phyloP scores from a whole-genome alignment of 257 asterid genomes.

The Rauvolfia tetraphylla region DNA sequence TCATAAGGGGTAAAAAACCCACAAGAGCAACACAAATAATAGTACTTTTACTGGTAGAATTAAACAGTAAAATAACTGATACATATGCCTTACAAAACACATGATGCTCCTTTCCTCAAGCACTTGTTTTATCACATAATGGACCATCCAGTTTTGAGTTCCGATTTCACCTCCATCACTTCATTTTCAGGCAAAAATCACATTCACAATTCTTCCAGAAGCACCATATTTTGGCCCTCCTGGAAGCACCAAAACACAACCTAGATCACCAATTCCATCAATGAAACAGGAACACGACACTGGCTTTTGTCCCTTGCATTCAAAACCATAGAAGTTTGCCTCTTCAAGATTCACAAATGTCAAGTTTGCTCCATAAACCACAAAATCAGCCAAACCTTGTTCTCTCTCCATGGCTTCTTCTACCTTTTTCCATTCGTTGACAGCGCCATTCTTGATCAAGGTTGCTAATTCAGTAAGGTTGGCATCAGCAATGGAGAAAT shows the following conservation, averaged over 20 bases:
- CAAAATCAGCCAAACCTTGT: conserved; percentile 45
- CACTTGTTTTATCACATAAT: background rate
- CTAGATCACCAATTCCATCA: conserved; percentile 74
- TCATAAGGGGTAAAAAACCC: no score
- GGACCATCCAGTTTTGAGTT: conserved; percentile 32
- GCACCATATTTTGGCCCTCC: conserved; percentile 12
- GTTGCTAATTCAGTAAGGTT: conserved; percentile 40
- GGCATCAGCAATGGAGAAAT: conserved; percentile 35
- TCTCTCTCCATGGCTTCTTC: conserved; percentile 50
- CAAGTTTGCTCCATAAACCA: conserved; percentile 71
- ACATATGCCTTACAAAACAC: no score
- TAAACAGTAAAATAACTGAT: no score
- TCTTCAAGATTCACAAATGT: conserved; percentile 61
- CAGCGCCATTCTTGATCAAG: conserved; percentile 32
- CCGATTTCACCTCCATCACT: conserved; percentile 41
- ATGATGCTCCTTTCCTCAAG: no score
- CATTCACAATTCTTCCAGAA: conserved; percentile 41
- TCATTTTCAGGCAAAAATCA: conserved; percentile 61
- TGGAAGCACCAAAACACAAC: conserved; percentile 63
- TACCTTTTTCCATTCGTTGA: conserved; percentile 41
- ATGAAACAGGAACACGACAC: conserved; percentile 36
- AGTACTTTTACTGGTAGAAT: no score
- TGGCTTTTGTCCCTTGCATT: conserved; percentile 46
- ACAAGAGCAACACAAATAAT: no score
- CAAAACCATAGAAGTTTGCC: conserved; percentile 48